Evolutionary conservation across 108 stramenopile genomes (phyloP), one percentile per base, ranked within the genome.

Genomic region (Bacterosira constricta): DNA sequence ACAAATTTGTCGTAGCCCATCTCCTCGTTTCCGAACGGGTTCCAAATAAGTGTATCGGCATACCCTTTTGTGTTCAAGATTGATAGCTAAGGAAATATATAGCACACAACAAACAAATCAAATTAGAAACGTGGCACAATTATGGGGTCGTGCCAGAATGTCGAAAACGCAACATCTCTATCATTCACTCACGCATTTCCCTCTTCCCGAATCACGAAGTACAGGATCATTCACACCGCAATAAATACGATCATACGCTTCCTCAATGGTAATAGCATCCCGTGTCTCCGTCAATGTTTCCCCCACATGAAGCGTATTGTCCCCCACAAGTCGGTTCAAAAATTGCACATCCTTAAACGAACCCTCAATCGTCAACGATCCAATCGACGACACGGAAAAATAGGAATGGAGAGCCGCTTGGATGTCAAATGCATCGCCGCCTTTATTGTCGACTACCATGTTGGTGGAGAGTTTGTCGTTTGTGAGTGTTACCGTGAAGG

Each of bases 1-100:
- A 98, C 90, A 75, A 98, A 98, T 77, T 93, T 90, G 75, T 97
- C 89, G 85, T 80, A 96, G 15, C 97, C 97, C 97, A 98, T 98
- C 51, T 86, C 96, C 65, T 97, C 97, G 67, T 96, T 75, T 17
- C 96, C 96, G 55, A 82, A 96, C 26, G 97, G 97, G 69, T 83
- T 94, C 97, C 97, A 98, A 34, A 98, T 23, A 37, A 98, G 94
- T n/a, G 95, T 96, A 69, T 98, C 97, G 46, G 86, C 87, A 85
- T 90, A 98, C 26, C 97, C 97, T 11, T 81, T 87, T 36, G 75
- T 82, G 84, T 96, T 95, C 41, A 87, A 58, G 11, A 97, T 81
- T 36, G 85, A 63, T 65, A 96, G 77, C 85, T 87, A 35, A 2
- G 32, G 15, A 53, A 47, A 44, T 56, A 49, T 35, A 59, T 21